These are phyloP conservation scores for Leersia perrieri DNA, from an alignment of 176 grass and related monocot species.

Conservation along the genomic window DNA sequence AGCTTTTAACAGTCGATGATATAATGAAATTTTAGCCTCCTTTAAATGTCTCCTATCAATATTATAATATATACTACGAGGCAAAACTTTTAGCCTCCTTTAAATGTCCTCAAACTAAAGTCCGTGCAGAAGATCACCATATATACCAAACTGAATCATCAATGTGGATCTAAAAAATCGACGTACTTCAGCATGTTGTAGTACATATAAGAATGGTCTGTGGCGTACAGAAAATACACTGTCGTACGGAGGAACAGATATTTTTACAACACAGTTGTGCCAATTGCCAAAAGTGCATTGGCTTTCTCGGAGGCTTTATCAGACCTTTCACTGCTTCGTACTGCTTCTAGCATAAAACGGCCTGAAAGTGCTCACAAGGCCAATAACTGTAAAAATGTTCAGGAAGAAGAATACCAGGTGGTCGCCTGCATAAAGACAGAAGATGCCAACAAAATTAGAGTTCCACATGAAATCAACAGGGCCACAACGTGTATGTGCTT, in stretches of 20 bases:
- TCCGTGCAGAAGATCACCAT: not conserved
- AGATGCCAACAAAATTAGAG: not conserved
- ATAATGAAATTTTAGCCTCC: no score
- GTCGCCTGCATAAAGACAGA: slow-evolving; percentile 42
- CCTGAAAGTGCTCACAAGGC: slow-evolving; percentile 41
- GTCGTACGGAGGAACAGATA: no score
- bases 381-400: slow-evolving; percentile 37
- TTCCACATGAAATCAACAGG: not conserved
- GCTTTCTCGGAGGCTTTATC: no score
- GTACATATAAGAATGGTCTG: not conserved
- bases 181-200: not conserved
- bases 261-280: no score
- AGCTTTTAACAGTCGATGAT: no score
- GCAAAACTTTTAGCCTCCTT: no score
- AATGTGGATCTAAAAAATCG: no score
- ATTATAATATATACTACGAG: no score
- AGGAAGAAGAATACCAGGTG: slow-evolving; percentile 61
- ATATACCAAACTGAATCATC: not conserved
- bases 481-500: not conserved
- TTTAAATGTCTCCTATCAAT: no score
- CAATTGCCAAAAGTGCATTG: no score
- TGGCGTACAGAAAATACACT: not conserved
- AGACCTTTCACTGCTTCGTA: slow-evolving; percentile 25
- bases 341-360: slow-evolving; percentile 32
- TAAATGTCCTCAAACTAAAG: not conserved